Conservation (phyloP, 495 filamentous ascomycete genomes). For the Aspergillus taichungensis region DNA sequence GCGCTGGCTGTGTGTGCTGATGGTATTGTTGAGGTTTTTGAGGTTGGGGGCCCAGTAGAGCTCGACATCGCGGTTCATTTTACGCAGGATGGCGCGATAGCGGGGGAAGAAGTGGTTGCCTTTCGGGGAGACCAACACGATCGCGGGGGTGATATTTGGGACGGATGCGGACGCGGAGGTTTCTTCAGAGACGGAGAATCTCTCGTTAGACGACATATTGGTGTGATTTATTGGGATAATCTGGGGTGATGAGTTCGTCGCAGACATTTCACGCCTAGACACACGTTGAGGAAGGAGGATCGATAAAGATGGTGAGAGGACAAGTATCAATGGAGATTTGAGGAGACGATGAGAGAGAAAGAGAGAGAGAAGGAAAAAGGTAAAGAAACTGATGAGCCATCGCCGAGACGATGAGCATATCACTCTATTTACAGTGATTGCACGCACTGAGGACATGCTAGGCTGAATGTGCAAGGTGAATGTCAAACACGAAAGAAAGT, state of each 20-base stretch:
- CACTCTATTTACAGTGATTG: not conserved
- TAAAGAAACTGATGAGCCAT: too few relatives aligned
- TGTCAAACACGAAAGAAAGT: too few relatives aligned
- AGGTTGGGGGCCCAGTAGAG: not conserved
- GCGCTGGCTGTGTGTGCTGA: not conserved
- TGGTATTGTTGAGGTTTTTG: not conserved
- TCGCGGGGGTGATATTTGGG: not conserved
- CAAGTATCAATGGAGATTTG: too few relatives aligned
- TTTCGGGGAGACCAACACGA: not conserved
- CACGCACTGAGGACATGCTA: too few relatives aligned
- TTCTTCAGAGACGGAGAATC: too few relatives aligned
- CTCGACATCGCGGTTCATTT: slow-evolving; percentile 5
- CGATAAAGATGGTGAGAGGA: not conserved
- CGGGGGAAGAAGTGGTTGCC: not conserved
- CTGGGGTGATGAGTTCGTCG: too few relatives aligned
- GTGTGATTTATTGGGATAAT: not conserved
- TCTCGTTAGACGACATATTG: not conserved
- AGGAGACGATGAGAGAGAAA: not conserved
- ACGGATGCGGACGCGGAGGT: not conserved
- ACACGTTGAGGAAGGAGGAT: not conserved
- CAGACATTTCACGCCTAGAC: too few relatives aligned
- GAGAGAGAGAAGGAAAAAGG: not conserved
- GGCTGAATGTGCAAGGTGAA: too few relatives aligned
- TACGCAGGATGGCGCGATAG: not conserved
- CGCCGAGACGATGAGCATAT: not conserved